Base-by-base conservation (phyloP, 441 rosid species). In the Populus tomentosa region DNA sequence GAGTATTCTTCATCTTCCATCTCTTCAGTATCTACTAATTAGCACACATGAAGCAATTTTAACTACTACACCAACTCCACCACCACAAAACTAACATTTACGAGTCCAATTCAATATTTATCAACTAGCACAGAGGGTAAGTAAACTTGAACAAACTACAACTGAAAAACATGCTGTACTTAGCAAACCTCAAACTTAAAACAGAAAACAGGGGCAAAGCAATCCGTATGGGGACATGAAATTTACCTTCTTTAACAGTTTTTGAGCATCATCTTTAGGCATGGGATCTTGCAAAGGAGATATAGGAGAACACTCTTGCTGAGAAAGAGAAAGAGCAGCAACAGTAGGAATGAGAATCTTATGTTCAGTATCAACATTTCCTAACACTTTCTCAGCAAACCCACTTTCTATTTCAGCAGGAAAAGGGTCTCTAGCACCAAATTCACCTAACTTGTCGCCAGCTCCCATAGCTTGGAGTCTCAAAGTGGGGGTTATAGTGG, bases 401-500 rank as follows among this genome's bases (percentile, higher is more conserved):
- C 80, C 76, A 65, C 98, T 95, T 56, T 89, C 98, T 69, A 95
- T 7, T 82, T 95, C 99, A 56, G 81, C 91, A 30, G 98, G 95
- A 70, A 90, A 93, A 5, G 97, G 98, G 86, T 93, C 98, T 38
- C 98, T 86, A 14, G 91, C 95, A 14, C 98, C 97, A 59, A 91
- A 93, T 76, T 94, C 98, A 3, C 97, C 98, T 64, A 89, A 69
- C 69, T 77, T 10, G 81, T 90, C 97, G 56, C 65, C 32, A 30
- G 32, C 32, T 30, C 32, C 91, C 75, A 26, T 4, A 10, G 90
- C 89, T 26, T 69, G 77, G 59, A 61, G 82, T 76, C 80, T 79
- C 67, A 83, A 28, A 62, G 36, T 16, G 11, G 50, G 33, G 30
- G 50, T 73, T 67, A 70, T 69, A 66, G 40, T 71, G 71, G 42